Evolutionary conservation across 2,329 filamentous ascomycete genomes (phyloP), one percentile per base, ranked within the genome.

Genomic region (Pseudogymnoascus sp.): DNA sequence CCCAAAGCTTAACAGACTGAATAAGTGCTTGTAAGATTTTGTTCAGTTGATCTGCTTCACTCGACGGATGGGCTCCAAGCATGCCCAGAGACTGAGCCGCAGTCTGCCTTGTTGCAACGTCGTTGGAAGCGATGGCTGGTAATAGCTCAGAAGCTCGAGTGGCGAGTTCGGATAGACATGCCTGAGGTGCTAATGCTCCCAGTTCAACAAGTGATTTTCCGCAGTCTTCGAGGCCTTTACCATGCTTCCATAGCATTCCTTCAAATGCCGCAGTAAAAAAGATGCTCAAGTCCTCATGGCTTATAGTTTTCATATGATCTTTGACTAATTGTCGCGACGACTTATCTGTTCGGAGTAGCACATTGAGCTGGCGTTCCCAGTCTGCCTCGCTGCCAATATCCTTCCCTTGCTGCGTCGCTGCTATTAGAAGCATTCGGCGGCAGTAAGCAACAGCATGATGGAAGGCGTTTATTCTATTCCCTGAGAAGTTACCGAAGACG

Each of bases 301-400:
- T 76, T 1, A 77, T 68, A 43, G 69, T 73, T 62, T 75, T 69
- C 64, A 89, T 70, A 66, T 88, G 85, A 0, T 72, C 70, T 62
- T 80, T 82, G 63, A 92, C 80, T 5, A 80, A 80, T 25, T 81
- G 75, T 42, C 90, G 82, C 9, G 85, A 85, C 53, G 81, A 77
- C 64, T 88, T 81, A 70, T 93, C 89, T 4, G 88, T 89, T 42
- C 86, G 82, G 31, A 95, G 80, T 5, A 88, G 80, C 1, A 86
- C 84, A 68, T 93, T 89, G 2, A 97, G 79, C 68, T 89, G 88
- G 53, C 87, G 82, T 72, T 92, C 89, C 95, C 95, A 97, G 66
- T 93, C 90, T 53, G 88, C 86, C 68, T 93, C 88, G 23, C 91
- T 81, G 66, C 75, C 40, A 1, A 71, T 70, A 21, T 69, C 67